Base-by-base conservation (phyloP, 345 rosid species). In the Gossypium turneri region DNA sequence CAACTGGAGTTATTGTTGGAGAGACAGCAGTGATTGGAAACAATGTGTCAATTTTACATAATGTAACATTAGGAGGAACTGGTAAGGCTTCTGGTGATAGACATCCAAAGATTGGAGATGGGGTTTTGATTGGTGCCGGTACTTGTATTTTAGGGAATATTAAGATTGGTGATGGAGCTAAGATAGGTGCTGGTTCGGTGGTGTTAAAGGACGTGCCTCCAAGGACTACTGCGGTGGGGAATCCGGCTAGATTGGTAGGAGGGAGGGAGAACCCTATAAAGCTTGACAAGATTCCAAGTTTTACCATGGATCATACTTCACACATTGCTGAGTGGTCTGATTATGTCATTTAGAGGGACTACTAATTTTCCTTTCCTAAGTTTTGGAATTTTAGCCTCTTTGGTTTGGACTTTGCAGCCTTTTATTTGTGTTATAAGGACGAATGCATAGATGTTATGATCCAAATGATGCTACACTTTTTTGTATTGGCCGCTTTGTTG, bases 91-190 rank as follows among this genome's bases (percentile, higher is more conserved):
- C 80, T 9, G 98, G 98, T 1, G 98, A 92, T 11, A 81, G 98
- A 77, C 98, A 94, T 44, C 97, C 97, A 0, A 94, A 94, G 87
- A 92, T 92, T n/a, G 97, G 98, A 0, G 87, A 94, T 63, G 98
- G 98, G 60, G 98, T 94, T 6, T 75, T 94, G 86, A 91, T 92
- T 59, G 98, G 98, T 63, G 98, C 98, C 0, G 97, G 95, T 80
- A 91, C 94, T 29, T 92, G 98, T 80, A 90, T 94, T 52, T 79
- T 94, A 88, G 98, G 97, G 67, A 92, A 88, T 58, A 88, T 94
- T 44, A 83, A 72, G 69, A 89, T 94, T 68, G 97, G 98, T n/a
- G 95, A 92, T 16, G 98, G 98, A 25, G 98, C 96, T 4, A 94
- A 91, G 82, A 90, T 94, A 50, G 98, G 98, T 12, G 98, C 98